These are phyloP conservation scores for Agaricus bisporus DNA, from an alignment of 768 basidiomycete species.

Conservation along the genomic window DNA sequence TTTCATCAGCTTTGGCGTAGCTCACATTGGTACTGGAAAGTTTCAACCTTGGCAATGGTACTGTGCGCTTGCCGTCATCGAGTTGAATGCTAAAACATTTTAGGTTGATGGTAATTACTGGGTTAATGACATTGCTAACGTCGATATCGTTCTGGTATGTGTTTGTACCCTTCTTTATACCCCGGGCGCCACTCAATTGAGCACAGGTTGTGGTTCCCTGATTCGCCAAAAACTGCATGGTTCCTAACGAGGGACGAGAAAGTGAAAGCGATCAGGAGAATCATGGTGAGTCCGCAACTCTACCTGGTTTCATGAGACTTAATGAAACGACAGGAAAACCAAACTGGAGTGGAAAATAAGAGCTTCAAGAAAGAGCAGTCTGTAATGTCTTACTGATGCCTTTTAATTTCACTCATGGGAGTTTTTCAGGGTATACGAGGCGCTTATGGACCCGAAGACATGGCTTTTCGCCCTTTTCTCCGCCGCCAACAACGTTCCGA, in stretches of 20 bases:
- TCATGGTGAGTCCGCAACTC: constrained; percentile 37
- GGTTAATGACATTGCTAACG: constrained; percentile 46
- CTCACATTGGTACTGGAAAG: constrained; percentile 50
- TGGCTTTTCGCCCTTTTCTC: constrained; percentile 73
- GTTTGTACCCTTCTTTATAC: no score
- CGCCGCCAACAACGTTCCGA: constrained; percentile 55
- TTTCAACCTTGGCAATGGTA: constrained; percentile 76
- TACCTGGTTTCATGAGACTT: background rate
- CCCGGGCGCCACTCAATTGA: background rate
- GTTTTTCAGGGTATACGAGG: constrained; percentile 54
- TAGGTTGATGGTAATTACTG: constrained; percentile 70
- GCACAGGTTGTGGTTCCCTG: constrained; percentile 60
- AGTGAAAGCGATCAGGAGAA: constrained; percentile 52
- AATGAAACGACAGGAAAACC: constrained; percentile 43
- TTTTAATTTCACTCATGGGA: background rate
- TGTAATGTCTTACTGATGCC: constrained; percentile 20
- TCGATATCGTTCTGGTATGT: constrained; percentile 51
- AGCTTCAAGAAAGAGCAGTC: constrained; percentile 77
- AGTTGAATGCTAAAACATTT: background rate
- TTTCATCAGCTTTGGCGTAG: constrained; percentile 58
- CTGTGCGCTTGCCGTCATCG: background rate
- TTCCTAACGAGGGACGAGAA: constrained; percentile 67
- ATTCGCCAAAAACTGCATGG: constrained; percentile 71
- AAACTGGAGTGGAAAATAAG: constrained; percentile 81
- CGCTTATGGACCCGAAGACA: constrained; percentile 62